Percentiles rank a stretch among this genome's conserved stretches.
Conservation (phyloP, 495 filamentous ascomycete species). For the Penicillium arizonense region DNA sequence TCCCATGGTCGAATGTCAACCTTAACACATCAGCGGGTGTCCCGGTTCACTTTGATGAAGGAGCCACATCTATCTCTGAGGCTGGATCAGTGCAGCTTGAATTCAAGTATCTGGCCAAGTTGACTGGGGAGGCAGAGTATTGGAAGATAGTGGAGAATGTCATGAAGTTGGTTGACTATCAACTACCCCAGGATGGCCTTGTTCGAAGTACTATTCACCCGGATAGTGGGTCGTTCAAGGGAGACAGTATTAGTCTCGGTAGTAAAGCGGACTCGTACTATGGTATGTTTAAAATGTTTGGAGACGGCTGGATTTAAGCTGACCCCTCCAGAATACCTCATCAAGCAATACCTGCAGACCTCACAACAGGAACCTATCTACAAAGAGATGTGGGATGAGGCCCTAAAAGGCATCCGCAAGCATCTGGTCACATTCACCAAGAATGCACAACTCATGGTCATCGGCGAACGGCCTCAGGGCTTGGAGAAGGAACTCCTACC, state of each 20-base stretch:
- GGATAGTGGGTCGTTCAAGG: conserved; percentile 72
- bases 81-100: conserved; percentile 91
- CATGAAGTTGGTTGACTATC: conserved; percentile 83
- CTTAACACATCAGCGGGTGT: conserved; percentile 71
- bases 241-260: conserved; percentile 84
- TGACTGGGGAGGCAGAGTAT: conserved; percentile 88
- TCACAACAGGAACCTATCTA: conserved; percentile 83
- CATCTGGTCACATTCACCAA: conserved; percentile 87
- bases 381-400: conserved; percentile 87
- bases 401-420: conserved; percentile 81
- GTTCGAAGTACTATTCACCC: conserved; percentile 88
- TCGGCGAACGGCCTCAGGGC: conserved; percentile 81
- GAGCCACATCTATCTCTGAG: conserved; percentile 91
- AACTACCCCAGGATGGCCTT: conserved; percentile 74
- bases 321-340: conserved; percentile 71
- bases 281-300: conserved; percentile 36
- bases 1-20: conserved; percentile 91
- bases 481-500: conserved; percentile 62
- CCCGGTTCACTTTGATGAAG: conserved; percentile 77
- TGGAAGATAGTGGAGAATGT: conserved; percentile 90
- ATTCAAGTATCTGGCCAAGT: conserved; percentile 94
- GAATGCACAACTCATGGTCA: conserved; percentile 74
- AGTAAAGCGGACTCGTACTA: conserved; percentile 97
- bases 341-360: conserved; percentile 96
- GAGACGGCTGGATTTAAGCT: neutral